Conservation (phyloP, 345 rosid genomes). For the Chamaenerion angustifolium region DNA sequence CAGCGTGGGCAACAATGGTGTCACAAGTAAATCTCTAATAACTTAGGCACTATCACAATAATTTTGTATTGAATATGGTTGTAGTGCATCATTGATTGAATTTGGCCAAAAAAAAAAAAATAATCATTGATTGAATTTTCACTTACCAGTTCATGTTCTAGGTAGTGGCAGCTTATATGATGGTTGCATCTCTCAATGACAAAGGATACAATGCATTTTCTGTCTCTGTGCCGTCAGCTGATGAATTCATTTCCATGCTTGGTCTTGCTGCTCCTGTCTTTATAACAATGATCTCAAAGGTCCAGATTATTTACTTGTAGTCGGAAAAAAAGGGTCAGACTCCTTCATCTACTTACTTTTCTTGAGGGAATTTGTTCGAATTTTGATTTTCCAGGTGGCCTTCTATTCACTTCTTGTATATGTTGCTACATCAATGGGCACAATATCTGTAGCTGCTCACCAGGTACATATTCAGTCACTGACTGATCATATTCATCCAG, state of each 20-base stretch:
- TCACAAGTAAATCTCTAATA: slow-evolving; percentile 45
- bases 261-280: slow-evolving; percentile 74
- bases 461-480: slow-evolving; percentile 18
- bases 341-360: not conserved
- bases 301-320: slow-evolving; percentile 1
- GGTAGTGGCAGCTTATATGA: slow-evolving; percentile 77
- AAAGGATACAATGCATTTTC: slow-evolving; percentile 56
- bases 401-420: slow-evolving; percentile 27
- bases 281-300: slow-evolving; percentile 67
- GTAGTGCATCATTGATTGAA: not conserved
- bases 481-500: not conserved
- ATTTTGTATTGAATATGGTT: not conserved
- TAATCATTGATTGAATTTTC: not conserved
- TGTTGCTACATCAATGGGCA: slow-evolving; percentile 33
- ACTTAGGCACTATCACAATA: too few relatives aligned
- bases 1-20: slow-evolving; percentile 93
- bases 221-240: slow-evolving; percentile 43
- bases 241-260: slow-evolving; percentile 42
- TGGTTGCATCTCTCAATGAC: slow-evolving; percentile 56
- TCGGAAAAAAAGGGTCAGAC: too few relatives aligned
- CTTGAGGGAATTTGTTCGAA: not conserved
- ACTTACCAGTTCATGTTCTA: slow-evolving; percentile 16
- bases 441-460: slow-evolving; percentile 31
- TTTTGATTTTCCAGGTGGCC: slow-evolving; percentile 19
- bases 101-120: too few relatives aligned